These are phyloP conservation scores for Saccharomycopsis amapae DNA, from an alignment of 805 yeast genomes.

Conservation along the genomic window DNA sequence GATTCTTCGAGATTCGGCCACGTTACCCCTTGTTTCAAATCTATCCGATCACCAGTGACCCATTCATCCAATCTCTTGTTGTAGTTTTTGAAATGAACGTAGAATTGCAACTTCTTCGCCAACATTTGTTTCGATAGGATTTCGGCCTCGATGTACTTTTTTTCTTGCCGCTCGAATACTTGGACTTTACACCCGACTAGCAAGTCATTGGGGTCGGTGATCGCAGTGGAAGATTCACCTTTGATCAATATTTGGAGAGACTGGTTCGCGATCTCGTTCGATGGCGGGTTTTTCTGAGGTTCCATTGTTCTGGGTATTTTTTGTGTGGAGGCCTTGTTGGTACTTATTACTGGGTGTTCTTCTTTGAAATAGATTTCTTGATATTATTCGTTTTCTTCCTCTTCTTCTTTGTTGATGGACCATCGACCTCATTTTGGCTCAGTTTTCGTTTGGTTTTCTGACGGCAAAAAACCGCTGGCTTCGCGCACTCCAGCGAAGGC, in stretches of 20 bases:
- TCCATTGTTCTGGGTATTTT: background rate
- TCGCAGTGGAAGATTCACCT: background rate
- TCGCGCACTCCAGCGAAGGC: too few species aligned
- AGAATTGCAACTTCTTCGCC: constrained; percentile 72
- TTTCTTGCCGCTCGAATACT: constrained; percentile 63
- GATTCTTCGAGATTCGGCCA: constrained; percentile 56
- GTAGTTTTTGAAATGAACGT: constrained; percentile 91
- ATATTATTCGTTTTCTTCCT: too few species aligned
- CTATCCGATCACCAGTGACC: constrained; percentile 69
- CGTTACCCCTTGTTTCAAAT: constrained; percentile 60
- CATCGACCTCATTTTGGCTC: too few species aligned
- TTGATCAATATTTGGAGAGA: too few species aligned
- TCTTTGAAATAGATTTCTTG: background rate
- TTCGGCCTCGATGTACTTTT: constrained; percentile 75
- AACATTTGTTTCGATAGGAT: constrained; percentile 67
- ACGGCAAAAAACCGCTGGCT: too few species aligned
- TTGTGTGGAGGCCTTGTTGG: background rate
- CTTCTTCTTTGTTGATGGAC: too few species aligned
- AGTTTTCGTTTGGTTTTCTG: too few species aligned
- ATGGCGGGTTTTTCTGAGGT: background rate
- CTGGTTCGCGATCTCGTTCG: too few species aligned
- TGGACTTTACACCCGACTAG: constrained; percentile 74
- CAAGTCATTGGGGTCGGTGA: constrained; percentile 38
- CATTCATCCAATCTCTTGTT: constrained; percentile 97
- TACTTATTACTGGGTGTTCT: background rate